Base-by-base conservation (phyloP, 1,139 yeast species). In the Blastobotrys serpentis region DNA sequence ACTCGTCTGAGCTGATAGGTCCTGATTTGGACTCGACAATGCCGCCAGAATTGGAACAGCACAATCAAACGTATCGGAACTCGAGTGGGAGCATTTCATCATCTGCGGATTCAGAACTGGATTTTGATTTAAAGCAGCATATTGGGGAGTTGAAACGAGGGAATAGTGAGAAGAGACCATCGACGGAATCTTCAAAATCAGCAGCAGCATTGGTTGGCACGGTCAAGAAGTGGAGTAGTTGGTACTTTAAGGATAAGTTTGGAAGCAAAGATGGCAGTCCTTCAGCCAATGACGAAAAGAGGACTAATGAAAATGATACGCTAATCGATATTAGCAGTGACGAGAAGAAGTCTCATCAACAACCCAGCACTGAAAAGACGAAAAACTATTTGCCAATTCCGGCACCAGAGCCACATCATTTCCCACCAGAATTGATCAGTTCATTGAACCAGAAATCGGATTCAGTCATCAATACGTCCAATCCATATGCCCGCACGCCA, bases 401-500 rank as follows among this genome's bases (percentile, higher is more conserved):
- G 18, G 66, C 66, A 1, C 66, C 66, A 1, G 46, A 52, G 18
- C 62, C 66, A 8, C 66, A 62, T 43, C 52, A 56, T 17, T 63
- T 63, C 47, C 66, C 66, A 10, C 65, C 64, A 2, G 66, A 63
- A 43, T 30, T 62, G 49, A 53, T 62, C 52, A 52, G 48, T 37
- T 44, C 47, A 40, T 40, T 60, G 18, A 48, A 47, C 45, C 42
- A 44, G 43, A 36, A 17, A n/a, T 17, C 23, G 13, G 14, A 36
- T 13, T 3, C 23, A 7, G 40, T 36, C 10, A 36, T 36, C 7
- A 44, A 34, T 32, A 38, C 43, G 4, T 41, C 29, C 19, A 48
- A 52, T 22, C 60, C 61, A 2, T 58, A 59, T 48, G 54, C 48
- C 1, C 59, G 60, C 1, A 52, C 55, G 7, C 60, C 62, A 2